phyloP scores from a whole-genome alignment of 1,284 basidiomycete species.

The Rhodotorula mucilaginosa region DNA sequence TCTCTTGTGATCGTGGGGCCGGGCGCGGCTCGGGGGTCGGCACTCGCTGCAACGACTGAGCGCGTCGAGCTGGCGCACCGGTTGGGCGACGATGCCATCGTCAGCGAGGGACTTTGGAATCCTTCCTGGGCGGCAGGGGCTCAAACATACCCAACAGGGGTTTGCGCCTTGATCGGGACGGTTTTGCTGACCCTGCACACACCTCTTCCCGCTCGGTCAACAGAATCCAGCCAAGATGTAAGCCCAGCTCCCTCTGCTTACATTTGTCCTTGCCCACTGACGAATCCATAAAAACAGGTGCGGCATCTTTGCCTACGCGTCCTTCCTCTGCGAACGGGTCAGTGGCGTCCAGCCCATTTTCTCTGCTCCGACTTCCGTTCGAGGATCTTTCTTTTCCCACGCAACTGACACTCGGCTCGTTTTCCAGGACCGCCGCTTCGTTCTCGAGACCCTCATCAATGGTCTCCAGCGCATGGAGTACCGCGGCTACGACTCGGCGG shows the following conservation, averaged over 20 bases:
- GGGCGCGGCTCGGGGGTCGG: too few relatives aligned
- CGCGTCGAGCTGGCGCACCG: too few relatives aligned
- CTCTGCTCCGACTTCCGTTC: background rate
- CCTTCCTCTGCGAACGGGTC: conserved; percentile 58
- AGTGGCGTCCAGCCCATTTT: background rate
- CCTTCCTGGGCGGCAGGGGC: too few relatives aligned
- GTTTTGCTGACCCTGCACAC: background rate
- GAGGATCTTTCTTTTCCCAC: background rate
- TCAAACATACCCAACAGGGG: too few relatives aligned
- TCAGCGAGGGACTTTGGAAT: too few relatives aligned
- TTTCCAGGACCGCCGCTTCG: conserved; percentile 79
- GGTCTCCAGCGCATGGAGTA: conserved; percentile 96
- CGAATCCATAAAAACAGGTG: conserved; percentile 59
- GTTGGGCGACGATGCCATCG: too few relatives aligned
- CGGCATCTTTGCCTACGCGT: conserved; percentile 95
- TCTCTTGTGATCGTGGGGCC: too few relatives aligned
- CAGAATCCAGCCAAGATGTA: background rate
- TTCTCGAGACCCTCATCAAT: conserved; percentile 87
- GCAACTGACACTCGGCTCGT: background rate
- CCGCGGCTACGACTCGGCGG: conserved; percentile 93
- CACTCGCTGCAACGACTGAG: too few relatives aligned
- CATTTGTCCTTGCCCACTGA: background rate
- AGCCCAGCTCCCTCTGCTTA: background rate
- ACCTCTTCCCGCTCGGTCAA: background rate
- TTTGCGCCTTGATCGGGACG: too few relatives aligned